These are phyloP conservation scores for Trichoderma atrobrunneum DNA, from an alignment of 2,329 filamentous ascomycete genomes.

Conservation along the genomic window DNA sequence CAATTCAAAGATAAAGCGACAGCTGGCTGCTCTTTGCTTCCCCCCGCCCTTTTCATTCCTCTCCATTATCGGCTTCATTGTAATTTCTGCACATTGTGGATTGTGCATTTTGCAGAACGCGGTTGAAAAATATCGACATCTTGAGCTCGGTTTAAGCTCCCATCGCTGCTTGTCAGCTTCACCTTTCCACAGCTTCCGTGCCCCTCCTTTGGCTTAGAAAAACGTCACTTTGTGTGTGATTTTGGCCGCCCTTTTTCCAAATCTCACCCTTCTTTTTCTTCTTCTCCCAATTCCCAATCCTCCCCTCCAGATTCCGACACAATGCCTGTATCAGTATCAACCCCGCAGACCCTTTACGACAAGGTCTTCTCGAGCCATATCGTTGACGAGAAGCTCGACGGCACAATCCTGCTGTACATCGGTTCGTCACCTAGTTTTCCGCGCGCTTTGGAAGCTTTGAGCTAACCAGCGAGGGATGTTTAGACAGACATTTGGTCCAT, in stretches of 20 bases:
- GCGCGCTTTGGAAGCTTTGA: not conserved
- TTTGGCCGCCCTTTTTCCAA: not conserved
- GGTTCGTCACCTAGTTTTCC: conserved; percentile 52
- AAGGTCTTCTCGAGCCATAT: conserved; percentile 95
- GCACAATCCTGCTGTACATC: conserved; percentile 90
- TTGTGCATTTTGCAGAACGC: not conserved
- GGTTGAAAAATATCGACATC: not conserved
- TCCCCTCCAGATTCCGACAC: conserved; percentile 29
- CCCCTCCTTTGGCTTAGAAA: conserved; percentile 6
- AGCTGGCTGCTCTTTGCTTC: not conserved
- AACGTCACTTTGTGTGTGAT: not conserved
- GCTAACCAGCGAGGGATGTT: conserved; percentile 7
- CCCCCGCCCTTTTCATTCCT: not conserved
- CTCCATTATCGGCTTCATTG: not conserved
- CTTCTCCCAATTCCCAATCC: not conserved
- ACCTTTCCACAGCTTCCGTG: conserved; percentile 7
- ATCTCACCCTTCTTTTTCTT: not conserved
- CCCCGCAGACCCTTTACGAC: conserved; percentile 87
- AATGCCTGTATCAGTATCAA: conserved; percentile 73
- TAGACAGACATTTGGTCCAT: conserved; percentile 93
- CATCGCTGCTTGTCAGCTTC: conserved; percentile 10
- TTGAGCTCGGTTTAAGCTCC: not conserved
- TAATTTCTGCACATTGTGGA: not conserved
- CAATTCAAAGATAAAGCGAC: not conserved
- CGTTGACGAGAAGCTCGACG: conserved; percentile 92